Conservation (phyloP, 805 yeast genomes). For the Sugiyamaella marilandica region DNA sequence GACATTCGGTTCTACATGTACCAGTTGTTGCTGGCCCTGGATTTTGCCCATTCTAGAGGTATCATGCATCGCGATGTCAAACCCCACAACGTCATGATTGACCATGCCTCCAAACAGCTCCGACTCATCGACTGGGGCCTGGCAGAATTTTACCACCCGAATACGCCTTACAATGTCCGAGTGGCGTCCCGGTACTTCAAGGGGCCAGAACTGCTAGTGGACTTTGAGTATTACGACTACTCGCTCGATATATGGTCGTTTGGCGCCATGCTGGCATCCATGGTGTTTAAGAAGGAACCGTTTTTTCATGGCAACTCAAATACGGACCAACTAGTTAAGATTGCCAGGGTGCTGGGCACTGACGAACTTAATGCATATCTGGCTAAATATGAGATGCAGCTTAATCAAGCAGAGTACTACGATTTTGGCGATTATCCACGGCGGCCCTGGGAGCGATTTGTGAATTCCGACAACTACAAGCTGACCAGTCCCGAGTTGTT, state of each 20-base stretch:
- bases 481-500: constrained; percentile 66
- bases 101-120: constrained; percentile 55
- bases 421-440: constrained; percentile 72
- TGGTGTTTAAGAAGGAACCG: constrained; percentile 84
- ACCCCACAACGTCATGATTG: constrained; percentile 92
- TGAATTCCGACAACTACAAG: constrained; percentile 63
- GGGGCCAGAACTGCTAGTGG: constrained; percentile 86
- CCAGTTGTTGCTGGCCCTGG: constrained; percentile 76
- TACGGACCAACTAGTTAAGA: constrained; percentile 86
- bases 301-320: constrained; percentile 89
- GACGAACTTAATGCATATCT: constrained; percentile 65
- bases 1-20: constrained; percentile 82
- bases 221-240: constrained; percentile 79
- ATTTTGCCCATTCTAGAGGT: constrained; percentile 88
- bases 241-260: constrained; percentile 86
- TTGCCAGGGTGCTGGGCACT: constrained; percentile 83
- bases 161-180: constrained; percentile 83
- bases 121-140: constrained; percentile 92
- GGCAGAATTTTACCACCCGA: constrained; percentile 89
- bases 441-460: constrained; percentile 78
- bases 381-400: constrained; percentile 59
- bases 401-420: constrained; percentile 70
- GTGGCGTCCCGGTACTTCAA: constrained; percentile 90
- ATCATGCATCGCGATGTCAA: constrained; percentile 93
- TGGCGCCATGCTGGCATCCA: constrained; percentile 88